Evolutionary conservation across 2,329 filamentous ascomycete species (phyloP).

Genomic region (Colletotrichum brevisporum): DNA sequence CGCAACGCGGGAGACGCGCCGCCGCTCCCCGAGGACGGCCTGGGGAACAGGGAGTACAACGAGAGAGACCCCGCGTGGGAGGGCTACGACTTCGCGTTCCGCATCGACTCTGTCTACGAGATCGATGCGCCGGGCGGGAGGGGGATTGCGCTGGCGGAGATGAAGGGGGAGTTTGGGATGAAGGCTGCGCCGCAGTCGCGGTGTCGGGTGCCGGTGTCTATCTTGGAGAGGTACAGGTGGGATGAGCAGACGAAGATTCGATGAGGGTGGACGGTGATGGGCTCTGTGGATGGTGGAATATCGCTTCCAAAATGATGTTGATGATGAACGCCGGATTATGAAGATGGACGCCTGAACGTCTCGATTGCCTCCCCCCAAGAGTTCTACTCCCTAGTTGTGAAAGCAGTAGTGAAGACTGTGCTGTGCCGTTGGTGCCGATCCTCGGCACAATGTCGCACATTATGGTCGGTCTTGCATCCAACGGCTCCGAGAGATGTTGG

Average conservation of each 20-base stretch:
- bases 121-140: slow-evolving; percentile 24
- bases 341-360: too few species aligned
- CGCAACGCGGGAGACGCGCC: slow-evolving; percentile 39
- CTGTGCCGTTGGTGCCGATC: too few species aligned
- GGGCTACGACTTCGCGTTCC: slow-evolving; percentile 48
- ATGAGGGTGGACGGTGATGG: too few species aligned
- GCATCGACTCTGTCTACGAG: slow-evolving; percentile 44
- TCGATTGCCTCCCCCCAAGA: too few species aligned
- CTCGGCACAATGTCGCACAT: too few species aligned
- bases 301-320: too few species aligned
- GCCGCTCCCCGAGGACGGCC: slow-evolving; percentile 41
- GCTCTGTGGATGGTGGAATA: too few species aligned
- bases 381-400: too few species aligned
- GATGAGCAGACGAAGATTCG: not conserved
- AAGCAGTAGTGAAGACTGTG: too few species aligned
- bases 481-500: too few species aligned
- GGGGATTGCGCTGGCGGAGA: slow-evolving; percentile 36
- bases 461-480: too few species aligned
- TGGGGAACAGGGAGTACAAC: slow-evolving; percentile 48
- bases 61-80: slow-evolving; percentile 43
- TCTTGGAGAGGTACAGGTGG: not conserved
- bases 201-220: not conserved
- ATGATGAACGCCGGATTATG: too few species aligned
- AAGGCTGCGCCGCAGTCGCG: not conserved
- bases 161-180: slow-evolving; percentile 32